Percentiles rank a stretch among this genome's conserved stretches.
phyloP scores from a whole-genome alignment of 1,139 yeast species.

The Yamadazyma dushanensis region DNA sequence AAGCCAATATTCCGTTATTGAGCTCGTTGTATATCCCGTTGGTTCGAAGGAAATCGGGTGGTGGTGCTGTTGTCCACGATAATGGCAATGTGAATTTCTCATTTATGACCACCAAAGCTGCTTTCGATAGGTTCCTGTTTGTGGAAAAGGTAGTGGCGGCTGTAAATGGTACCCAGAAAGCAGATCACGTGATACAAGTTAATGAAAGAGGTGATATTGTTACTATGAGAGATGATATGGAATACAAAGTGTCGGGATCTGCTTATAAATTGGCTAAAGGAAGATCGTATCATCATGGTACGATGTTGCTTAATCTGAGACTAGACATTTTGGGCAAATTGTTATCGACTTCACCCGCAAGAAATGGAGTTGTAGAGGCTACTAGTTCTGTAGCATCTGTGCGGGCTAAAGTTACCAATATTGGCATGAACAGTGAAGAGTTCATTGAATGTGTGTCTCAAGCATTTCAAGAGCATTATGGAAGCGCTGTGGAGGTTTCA shows the following conservation, averaged over 20 bases:
- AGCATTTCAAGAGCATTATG: conserved; percentile 45
- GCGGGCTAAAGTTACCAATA: conserved; percentile 70
- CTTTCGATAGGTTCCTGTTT: conserved; percentile 65
- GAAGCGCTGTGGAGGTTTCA: conserved; percentile 12
- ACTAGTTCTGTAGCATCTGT: conserved; percentile 72
- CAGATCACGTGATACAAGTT: conserved; percentile 29
- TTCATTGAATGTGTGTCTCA: conserved; percentile 50
- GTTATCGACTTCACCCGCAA: conserved; percentile 35
- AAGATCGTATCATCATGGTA: conserved; percentile 91
- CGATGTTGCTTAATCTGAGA: conserved; percentile 78
- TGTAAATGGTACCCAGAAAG: conserved; percentile 34
- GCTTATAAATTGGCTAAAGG: conserved; percentile 86
- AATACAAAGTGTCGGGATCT: conserved; percentile 78
- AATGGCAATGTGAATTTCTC: conserved; percentile 88
- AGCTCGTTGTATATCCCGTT: conserved; percentile 60
- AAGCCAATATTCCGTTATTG: conserved; percentile 66
- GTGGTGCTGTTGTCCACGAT: conserved; percentile 97
- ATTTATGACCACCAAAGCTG: conserved; percentile 67
- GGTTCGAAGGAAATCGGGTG: conserved; percentile 83
- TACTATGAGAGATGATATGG: conserved; percentile 33
- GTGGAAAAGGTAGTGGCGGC: conserved; percentile 54
- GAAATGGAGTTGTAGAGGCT: conserved; percentile 53
- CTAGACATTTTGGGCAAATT: conserved; percentile 57
- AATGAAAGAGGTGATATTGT: conserved; percentile 83
- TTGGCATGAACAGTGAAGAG: conserved; percentile 43